Base-by-base conservation (phyloP, 805 yeast genomes). In the Candida ficus region DNA sequence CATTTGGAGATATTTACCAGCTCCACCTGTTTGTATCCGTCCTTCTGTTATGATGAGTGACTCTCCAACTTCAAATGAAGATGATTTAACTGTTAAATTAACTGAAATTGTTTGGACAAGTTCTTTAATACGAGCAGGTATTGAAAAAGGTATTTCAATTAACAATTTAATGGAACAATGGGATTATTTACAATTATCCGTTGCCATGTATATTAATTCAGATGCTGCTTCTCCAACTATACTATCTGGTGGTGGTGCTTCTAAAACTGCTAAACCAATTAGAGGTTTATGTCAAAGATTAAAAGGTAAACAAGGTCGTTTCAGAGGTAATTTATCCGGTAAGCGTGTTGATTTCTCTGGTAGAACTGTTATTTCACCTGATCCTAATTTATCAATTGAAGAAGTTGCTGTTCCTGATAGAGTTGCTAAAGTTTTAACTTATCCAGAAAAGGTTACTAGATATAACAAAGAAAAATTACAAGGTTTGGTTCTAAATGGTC, bases 321-420 rank as follows among this genome's bases (percentile, higher is more conserved):
- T 93, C 68, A 78, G 99, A 71, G 99, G 99, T 51, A 93, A 93
- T 58, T 68, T 93, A 53, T 89, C 97, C 1, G 99, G 99, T 64
- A 93, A 93, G 64, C 85, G 99, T 70, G 99, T 93, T 20, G 99
- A 93, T 64, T 93, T 93, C 60, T 89, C 97, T 0, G 99, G 95
- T 37, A 79, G 99, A 69, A 93, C 99, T 0, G 99, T 93, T 52
- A 93, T 93, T 57, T 91, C 98, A 3, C 99, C 99, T 2, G 99
- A 93, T 68, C 99, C 99, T 28, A 93, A 93, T 60, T 68, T 93
- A 53, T 73, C 83, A 22, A 87, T 93, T 47, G 98, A 93, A 64
- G 96, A 93, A 64, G 99, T 93, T 31, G 99, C 99, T 1, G 98
- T 93, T 20, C 99, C 99, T 7, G 96, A 90, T 54, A 73, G 95